These are phyloP conservation scores for Sphaerosporella brunnea DNA, from an alignment of 495 filamentous ascomycete genomes.

Conservation along the genomic window DNA sequence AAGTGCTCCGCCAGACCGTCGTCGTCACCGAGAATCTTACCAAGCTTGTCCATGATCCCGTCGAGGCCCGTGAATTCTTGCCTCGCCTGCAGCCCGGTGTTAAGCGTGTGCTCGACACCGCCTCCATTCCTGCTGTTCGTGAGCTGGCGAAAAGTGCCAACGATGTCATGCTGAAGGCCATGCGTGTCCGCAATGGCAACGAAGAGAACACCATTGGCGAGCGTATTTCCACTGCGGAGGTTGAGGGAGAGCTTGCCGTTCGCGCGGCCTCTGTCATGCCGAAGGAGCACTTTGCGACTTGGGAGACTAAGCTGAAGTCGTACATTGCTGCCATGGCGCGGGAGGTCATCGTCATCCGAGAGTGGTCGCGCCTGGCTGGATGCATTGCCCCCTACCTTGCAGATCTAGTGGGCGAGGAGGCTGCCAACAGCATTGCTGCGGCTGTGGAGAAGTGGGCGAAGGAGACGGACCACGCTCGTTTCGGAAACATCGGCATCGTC, in stretches of 20 bases:
- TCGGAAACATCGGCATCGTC: constrained; percentile 15
- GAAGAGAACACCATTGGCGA: constrained; percentile 43
- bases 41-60: constrained; percentile 92
- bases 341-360: constrained; percentile 73
- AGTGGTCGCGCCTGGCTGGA: constrained; percentile 48
- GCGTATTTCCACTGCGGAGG: constrained; percentile 54
- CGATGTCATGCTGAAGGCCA: constrained; percentile 81
- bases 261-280: constrained; percentile 26
- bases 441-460: constrained; percentile 20
- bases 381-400: constrained; percentile 58
- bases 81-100: constrained; percentile 91
- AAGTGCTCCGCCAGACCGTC: constrained; percentile 86
- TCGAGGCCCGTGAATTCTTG: constrained; percentile 89
- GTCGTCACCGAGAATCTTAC: constrained; percentile 98
- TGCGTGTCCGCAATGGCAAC: constrained; percentile 45
- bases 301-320: constrained; percentile 39
- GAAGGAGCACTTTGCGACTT: constrained; percentile 12
- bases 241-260: constrained; percentile 52
- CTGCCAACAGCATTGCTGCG: constrained; percentile 14
- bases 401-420: constrained; percentile 44
- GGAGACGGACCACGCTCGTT: constrained; percentile 20
- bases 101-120: constrained; percentile 67
- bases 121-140: constrained; percentile 86
- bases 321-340: constrained; percentile 76
- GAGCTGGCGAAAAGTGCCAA: constrained; percentile 71